These are phyloP conservation scores for Phialophora chinensis DNA, from an alignment of 2,329 filamentous ascomycete genomes.

Conservation along the genomic window DNA sequence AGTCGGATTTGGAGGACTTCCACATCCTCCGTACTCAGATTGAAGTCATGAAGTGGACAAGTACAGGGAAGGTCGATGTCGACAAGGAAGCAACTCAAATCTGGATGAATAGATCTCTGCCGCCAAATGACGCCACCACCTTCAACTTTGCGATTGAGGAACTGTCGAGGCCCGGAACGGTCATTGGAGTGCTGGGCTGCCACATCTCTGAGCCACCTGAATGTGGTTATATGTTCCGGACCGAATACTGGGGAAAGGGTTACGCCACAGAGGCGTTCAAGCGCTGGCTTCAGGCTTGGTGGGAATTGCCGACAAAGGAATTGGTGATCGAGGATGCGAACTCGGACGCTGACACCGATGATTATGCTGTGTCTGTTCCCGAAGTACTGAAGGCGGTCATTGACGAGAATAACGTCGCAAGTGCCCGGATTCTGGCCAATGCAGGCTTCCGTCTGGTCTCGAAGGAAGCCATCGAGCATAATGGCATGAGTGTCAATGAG, in stretches of 20 bases:
- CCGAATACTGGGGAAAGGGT: slow-evolving; percentile 62
- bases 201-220: slow-evolving; percentile 54
- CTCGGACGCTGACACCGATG: not conserved
- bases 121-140: slow-evolving; percentile 57
- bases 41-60: slow-evolving; percentile 68
- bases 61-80: slow-evolving; percentile 50
- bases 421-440: slow-evolving; percentile 28
- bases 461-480: slow-evolving; percentile 23
- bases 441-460: slow-evolving; percentile 24
- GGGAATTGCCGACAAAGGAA: slow-evolving; percentile 56
- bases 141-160: slow-evolving; percentile 60
- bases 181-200: slow-evolving; percentile 57
- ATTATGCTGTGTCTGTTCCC: not conserved
- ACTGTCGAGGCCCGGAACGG: slow-evolving; percentile 25
- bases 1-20: slow-evolving; percentile 59
- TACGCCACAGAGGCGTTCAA: slow-evolving; percentile 63
- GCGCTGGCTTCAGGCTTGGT: slow-evolving; percentile 57
- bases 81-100: slow-evolving; percentile 53
- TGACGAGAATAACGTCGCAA: slow-evolving; percentile 29
- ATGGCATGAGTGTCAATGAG: slow-evolving; percentile 21
- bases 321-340: slow-evolving; percentile 46
- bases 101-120: slow-evolving; percentile 52
- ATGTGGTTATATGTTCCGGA: slow-evolving; percentile 63
- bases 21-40: slow-evolving; percentile 62
- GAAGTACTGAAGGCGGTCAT: slow-evolving; percentile 26